Evolutionary conservation across 2,329 filamentous ascomycete genomes (phyloP), one percentile per base, ranked within the genome.

Genomic region (Fusarium begoniae): DNA sequence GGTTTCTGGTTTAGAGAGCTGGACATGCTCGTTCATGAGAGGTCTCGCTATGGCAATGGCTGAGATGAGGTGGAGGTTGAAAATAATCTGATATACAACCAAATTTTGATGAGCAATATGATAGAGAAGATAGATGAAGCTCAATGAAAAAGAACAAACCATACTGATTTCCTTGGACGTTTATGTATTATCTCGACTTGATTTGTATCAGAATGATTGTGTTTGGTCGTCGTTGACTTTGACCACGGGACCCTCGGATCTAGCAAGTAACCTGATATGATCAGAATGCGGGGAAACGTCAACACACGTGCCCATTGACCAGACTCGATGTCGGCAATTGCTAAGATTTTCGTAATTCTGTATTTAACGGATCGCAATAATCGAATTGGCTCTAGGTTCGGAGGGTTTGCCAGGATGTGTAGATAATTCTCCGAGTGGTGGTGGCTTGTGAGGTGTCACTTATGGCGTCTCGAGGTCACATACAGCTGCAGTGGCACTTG

Each of bases 41-140:
- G 32, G 44, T 68, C 51, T 65, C 48, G 66, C 59, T 45, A 55
- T 67, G 55, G 51, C 43, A 43, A 43, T 61, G 58, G 55, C 47
- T 56, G 55, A 66, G 63, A 51, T 37, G 58, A 37, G 44, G 60
- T 44, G 62, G 66, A n/a, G 50, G 62, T 18, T 57, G 66, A 57
- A 74, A 61, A 73, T 55, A 73, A 70, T 61, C 44, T 63, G 48
- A 44, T 24, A 55, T 48, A 59, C 47, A 50, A 45, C 68, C 30
- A 63, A 74, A 74, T 58, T 53, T 51, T 72, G 71, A 72, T 40
- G 55, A 68, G 57, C 32, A 51, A 66, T 53, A 66, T 40, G 66
- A 72, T 74, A 69, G 63, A 74, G 66, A 66, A 74, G 43, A 74
- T 71, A 69, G 72, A 74, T 41, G 66, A 63, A 57, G 51, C 70